Conservation (phyloP, 2,329 filamentous ascomycete genomes). For the Bipolaris oryzae region DNA sequence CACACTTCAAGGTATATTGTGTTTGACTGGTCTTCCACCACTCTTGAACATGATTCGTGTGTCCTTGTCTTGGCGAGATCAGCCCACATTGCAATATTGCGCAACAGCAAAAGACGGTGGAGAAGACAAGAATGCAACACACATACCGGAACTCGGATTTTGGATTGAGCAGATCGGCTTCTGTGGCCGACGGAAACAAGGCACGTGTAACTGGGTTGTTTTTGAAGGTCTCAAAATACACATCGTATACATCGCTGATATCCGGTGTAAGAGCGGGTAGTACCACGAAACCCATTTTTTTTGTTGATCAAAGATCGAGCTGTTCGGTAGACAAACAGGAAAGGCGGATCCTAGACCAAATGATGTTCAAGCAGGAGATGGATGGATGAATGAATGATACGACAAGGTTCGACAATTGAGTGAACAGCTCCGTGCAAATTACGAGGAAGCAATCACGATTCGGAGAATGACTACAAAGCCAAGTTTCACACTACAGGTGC, state of each 20-base stretch:
- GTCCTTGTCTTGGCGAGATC: conserved; percentile 45
- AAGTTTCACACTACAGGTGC: not conserved
- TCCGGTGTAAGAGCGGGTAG: conserved; percentile 56
- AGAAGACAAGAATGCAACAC: not conserved
- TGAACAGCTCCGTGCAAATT: not conserved
- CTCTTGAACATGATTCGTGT: conserved; percentile 52
- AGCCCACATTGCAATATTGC: conserved; percentile 4
- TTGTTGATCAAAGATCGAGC: not conserved
- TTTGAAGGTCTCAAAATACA: conserved; percentile 57
- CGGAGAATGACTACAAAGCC: not conserved
- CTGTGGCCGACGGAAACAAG: conserved; percentile 48
- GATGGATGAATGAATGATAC: not conserved
- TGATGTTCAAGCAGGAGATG: not conserved
- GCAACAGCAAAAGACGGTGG: not conserved
- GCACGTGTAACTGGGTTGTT: conserved; percentile 52
- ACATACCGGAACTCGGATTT: conserved; percentile 33
- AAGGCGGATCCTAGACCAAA: not conserved
- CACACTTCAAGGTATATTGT: conserved; percentile 57
- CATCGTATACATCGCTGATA: conserved; percentile 55
- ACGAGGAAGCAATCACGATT: not conserved
- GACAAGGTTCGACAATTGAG: not conserved
- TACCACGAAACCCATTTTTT: conserved; percentile 46
- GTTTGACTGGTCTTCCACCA: conserved; percentile 47
- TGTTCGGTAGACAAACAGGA: not conserved
- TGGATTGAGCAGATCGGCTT: conserved; percentile 26